Evolutionary conservation across 2,329 filamentous ascomycete species (phyloP), one percentile per base, ranked within the genome.

Genomic region (Sporothrix protearum): DNA sequence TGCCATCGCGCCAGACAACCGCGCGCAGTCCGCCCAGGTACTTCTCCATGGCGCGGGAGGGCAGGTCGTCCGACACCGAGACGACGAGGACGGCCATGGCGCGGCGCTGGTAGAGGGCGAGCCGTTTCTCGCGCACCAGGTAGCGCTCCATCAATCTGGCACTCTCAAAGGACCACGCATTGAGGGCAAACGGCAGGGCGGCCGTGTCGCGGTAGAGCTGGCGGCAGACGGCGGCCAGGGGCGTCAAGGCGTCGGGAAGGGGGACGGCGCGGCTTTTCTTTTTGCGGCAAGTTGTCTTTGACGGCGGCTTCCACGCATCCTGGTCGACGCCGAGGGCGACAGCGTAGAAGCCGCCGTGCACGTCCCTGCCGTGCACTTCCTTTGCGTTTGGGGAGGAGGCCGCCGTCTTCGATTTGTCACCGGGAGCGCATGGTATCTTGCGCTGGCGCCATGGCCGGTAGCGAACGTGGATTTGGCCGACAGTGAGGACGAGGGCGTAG

Each of bases 141-240:
- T 76, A 81, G 8, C 80, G 75, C 61, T 81, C 80, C 79, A 81
- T 80, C 30, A 79, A 70, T 16, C 73, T 73, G 2, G 72, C 39
- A 22, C 72, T 77, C 71, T 78, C 76, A 68, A 81, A 81, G 0
- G 77, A 79, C 80, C 80, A 81, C 42, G 75, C 74, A 55, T 80
- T 80, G 53, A 81, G 76, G 51, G 74, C 71, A 68, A 78, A 81
- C 8, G 80, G 80, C 42, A 81, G 74, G 39, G 78, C 70, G 2
- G 76, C 76, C 19, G 80, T 80, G 73, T 81, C 80, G 70, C 77
- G 75, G 76, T 81, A 80, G 16, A 81, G 77, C 75, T 81, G 80
- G 42, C 80, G 77, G 73, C 79, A 81, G 25, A 80, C 78, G 3
- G 74, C 72, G 2, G 78, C 78, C 2, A 81, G 76, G 22, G 80